Base-by-base conservation (phyloP, 805 yeast genomes). In the Starmera dryadoides region DNA sequence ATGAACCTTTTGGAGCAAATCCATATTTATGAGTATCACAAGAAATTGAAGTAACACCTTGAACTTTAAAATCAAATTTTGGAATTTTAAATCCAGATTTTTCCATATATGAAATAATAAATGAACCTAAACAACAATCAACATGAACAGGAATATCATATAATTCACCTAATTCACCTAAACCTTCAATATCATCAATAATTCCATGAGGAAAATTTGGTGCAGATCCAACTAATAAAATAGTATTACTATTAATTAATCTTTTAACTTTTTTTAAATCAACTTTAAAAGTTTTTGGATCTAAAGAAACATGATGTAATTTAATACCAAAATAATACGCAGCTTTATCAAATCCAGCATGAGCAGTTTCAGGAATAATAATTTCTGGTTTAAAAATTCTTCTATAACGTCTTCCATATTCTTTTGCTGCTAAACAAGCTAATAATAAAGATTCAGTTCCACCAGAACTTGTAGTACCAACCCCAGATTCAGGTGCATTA, bases 11-110 rank as follows among this genome's bases (percentile, higher is more conserved):
- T 30, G 98, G 98, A 8, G 98, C 97, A 69, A 91, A 93, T 1
- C 98, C 98, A 56, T 91, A 91, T 61, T 91, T 91, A 68, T 91
- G 98, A n/a, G 98, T 91, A 59, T 91, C 98, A 63, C 98, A 93
- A n/a, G 96, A 86, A 42, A 91, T 91, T 3, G 97, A 88, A 1
- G 98, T 93, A n/a, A 93, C 98, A 25, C 93, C 93, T 1, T 86
- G 82, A 2, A 87, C 70, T 47, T 91, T 67, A 64, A 91, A 91
- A 58, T 93, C 98, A 62, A 91, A 89, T 11, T 64, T 54, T 28
- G 68, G 64, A 7, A 66, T 37, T 26, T 60, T 64, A 36, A 62
- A 68, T 3, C 84, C 84, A 3, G 87, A 74, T 41, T 75, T 74
- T 42, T 76, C 79, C 64, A 85, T 73, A 53, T 82, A 87, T 2